phyloP scores from a whole-genome alignment of 2,329 filamentous ascomycete species.

The Trichophyton benhamiae region DNA sequence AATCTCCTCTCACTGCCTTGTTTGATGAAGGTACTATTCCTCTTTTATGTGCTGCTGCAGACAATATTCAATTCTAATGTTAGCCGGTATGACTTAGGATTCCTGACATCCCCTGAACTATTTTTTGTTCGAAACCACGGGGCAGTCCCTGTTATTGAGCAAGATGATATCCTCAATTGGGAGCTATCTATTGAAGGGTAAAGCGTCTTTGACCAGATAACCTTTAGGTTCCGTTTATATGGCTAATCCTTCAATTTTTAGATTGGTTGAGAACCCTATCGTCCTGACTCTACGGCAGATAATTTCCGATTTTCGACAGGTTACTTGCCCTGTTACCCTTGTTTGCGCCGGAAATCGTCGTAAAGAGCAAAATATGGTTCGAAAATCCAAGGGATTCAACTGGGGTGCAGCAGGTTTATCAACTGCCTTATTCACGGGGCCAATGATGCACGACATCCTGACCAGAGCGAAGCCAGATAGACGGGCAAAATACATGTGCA shows the following conservation, averaged over 20 bases:
- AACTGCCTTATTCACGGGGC: slow-evolving; percentile 78
- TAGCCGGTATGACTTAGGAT: slow-evolving; percentile 43
- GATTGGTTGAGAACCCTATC: slow-evolving; percentile 65
- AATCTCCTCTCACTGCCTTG: slow-evolving; percentile 65
- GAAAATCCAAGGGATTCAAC: slow-evolving; percentile 87
- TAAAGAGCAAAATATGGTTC: slow-evolving; percentile 83
- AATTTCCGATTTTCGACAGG: slow-evolving; percentile 61
- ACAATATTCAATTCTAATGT: slow-evolving; percentile 3
- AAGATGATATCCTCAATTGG: slow-evolving; percentile 65
- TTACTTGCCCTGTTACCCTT: slow-evolving; percentile 75
- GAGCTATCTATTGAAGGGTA: slow-evolving; percentile 67
- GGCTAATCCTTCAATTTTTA: slow-evolving; percentile 16
- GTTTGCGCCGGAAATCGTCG: slow-evolving; percentile 86
- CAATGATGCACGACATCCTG: slow-evolving; percentile 60
- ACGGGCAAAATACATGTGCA: slow-evolving; percentile 70
- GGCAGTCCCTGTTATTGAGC: slow-evolving; percentile 60
- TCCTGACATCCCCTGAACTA: slow-evolving; percentile 73
- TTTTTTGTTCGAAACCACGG: slow-evolving; percentile 93
- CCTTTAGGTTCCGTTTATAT: background rate
- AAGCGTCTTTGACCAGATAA: background rate
- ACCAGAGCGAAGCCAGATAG: slow-evolving; percentile 54
- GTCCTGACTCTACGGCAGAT: slow-evolving; percentile 61
- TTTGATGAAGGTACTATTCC: slow-evolving; percentile 46
- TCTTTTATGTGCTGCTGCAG: background rate
- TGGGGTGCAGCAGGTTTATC: slow-evolving; percentile 84